Evolutionary conservation across 805 yeast genomes (phyloP).

Genomic region (Ogataea pignaliae): DNA sequence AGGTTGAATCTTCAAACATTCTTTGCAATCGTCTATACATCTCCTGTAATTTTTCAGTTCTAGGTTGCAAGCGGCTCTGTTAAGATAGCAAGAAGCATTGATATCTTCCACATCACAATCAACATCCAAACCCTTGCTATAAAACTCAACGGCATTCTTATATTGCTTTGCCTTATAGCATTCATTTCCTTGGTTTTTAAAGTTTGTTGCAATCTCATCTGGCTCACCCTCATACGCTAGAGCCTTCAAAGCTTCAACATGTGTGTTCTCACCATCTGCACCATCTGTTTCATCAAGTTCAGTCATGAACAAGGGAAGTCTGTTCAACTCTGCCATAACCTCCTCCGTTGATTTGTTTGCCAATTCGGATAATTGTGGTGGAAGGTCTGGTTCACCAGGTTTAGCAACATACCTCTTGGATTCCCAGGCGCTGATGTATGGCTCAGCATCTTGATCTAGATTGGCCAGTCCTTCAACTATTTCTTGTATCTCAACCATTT

Average conservation of each 20-base stretch:
- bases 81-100: slow-evolving; percentile 61
- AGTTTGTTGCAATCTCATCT: slow-evolving; percentile 82
- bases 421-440: slow-evolving; percentile 30
- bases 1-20: slow-evolving; percentile 61
- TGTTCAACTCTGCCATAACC: slow-evolving; percentile 69
- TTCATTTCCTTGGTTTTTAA: slow-evolving; percentile 91
- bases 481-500: slow-evolving; percentile 30
- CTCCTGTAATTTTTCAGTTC: slow-evolving; percentile 80
- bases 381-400: slow-evolving; percentile 66
- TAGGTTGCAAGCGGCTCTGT: slow-evolving; percentile 89
- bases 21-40: slow-evolving; percentile 82
- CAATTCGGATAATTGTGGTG: slow-evolving; percentile 73
- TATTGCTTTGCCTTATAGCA: slow-evolving; percentile 68
- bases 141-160: slow-evolving; percentile 71
- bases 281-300: slow-evolving; percentile 73
- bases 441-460: slow-evolving; percentile 9
- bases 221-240: slow-evolving; percentile 96
- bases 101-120: slow-evolving; percentile 54
- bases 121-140: slow-evolving; percentile 74
- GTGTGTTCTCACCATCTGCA: slow-evolving; percentile 67
- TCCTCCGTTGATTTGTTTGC: slow-evolving; percentile 68
- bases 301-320: slow-evolving; percentile 93
- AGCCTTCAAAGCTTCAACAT: slow-evolving; percentile 84
- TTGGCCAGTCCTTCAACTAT: slow-evolving; percentile 12
- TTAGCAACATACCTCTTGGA: slow-evolving; percentile 22